Percentiles rank a stretch among this genome's conserved stretches.
Evolutionary conservation across 2,329 filamentous ascomycete genomes (phyloP).

Genomic region (Pyricularia grisea): DNA sequence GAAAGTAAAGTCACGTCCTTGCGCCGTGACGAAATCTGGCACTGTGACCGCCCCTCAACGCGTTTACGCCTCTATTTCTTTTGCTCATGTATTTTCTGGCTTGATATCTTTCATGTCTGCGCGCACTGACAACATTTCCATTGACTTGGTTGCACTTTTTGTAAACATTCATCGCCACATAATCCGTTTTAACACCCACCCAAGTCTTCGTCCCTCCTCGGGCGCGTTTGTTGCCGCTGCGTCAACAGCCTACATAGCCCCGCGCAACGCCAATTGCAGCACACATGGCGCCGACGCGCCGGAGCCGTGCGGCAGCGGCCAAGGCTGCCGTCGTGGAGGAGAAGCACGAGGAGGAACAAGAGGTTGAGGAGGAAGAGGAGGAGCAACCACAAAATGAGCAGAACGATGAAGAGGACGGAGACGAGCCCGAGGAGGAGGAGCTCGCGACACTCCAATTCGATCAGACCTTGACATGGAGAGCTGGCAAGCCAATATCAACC

Average conservation of each 20-base stretch:
- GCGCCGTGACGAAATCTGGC: background rate
- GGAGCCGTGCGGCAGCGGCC: constrained; percentile 1
- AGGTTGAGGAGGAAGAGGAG: constrained; percentile 11
- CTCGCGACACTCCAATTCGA: constrained; percentile 61
- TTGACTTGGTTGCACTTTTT: background rate
- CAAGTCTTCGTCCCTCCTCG: background rate
- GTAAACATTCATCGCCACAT: background rate
- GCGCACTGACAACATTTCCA: background rate
- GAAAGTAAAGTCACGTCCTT: background rate
- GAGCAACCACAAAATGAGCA: constrained; percentile 14
- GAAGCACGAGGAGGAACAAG: constrained; percentile 6
- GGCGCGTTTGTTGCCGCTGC: background rate
- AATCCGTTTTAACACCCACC: background rate
- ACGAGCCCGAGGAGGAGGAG: constrained; percentile 12
- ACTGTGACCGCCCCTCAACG: background rate
- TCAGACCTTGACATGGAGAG: constrained; percentile 81
- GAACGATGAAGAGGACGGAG: constrained; percentile 9
- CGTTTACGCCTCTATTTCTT: background rate
- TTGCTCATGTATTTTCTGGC: background rate
- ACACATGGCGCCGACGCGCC: constrained; percentile 5
- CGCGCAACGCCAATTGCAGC: background rate
- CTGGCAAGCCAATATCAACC: constrained; percentile 80
- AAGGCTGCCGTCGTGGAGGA: constrained; percentile 2
- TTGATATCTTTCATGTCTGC: background rate
- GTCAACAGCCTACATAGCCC: background rate